Conservation (phyloP, 2,329 filamentous ascomycete species). For the Beauveria sp. region DNA sequence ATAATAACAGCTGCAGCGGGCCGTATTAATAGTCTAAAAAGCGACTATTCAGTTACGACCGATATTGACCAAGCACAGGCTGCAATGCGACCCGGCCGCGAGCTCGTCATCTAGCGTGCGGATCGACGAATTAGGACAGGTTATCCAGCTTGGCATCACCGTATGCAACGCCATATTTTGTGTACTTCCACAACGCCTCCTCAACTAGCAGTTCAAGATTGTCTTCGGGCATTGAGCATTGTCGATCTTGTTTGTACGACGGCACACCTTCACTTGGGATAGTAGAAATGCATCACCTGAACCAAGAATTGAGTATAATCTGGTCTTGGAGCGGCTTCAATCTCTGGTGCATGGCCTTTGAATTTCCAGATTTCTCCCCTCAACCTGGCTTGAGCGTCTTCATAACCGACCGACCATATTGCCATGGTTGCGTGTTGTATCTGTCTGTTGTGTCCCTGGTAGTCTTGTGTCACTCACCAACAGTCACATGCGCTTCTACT, state of each 20-base stretch:
- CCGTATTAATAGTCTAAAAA: background rate
- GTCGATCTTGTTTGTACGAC: background rate
- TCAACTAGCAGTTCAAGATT: too few species aligned
- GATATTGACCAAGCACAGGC: background rate
- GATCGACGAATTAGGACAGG: background rate
- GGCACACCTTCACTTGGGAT: background rate
- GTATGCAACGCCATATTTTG: background rate
- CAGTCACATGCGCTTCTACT: too few species aligned
- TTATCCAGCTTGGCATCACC: background rate
- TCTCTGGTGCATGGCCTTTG: background rate
- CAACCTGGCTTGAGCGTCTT: background rate
- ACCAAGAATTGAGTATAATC: background rate
- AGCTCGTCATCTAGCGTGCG: background rate
- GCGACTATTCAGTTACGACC: background rate
- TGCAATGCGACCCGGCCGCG: background rate
- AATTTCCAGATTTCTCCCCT: background rate
- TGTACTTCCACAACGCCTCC: background rate
- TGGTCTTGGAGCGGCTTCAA: background rate
- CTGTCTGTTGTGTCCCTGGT: too few species aligned
- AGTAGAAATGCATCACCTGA: background rate
- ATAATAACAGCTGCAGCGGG: background rate
- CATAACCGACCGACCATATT: background rate
- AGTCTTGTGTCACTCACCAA: too few species aligned
- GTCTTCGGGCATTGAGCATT: background rate
- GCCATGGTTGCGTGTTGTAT: background rate